A percentile compares a stretch with the other conserved stretches of the same genome.
These are phyloP conservation scores for Alternaria sp. DNA, from an alignment of 2,329 filamentous ascomycete genomes.

Conservation along the genomic window DNA sequence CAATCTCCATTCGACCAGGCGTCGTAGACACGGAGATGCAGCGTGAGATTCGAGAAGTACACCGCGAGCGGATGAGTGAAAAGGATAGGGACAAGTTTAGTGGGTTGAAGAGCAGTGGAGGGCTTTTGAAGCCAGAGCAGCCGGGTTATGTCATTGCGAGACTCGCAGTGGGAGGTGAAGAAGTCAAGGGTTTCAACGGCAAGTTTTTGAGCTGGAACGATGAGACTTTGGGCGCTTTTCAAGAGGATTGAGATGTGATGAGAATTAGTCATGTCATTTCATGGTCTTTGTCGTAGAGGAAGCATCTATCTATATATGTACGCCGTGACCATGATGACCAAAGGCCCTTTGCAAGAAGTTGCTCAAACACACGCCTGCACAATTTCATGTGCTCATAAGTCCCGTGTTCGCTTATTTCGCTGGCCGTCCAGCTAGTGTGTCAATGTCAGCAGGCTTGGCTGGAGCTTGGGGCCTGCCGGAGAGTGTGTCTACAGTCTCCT, in stretches of 20 bases:
- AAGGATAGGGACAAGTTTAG: slow-evolving; percentile 71
- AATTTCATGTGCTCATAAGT: background rate
- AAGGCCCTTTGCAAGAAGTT: background rate
- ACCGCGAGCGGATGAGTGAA: slow-evolving; percentile 67
- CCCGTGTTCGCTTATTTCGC: slow-evolving; percentile 4
- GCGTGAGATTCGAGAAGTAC: slow-evolving; percentile 76
- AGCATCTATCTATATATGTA: slow-evolving; percentile 18
- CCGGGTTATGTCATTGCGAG: slow-evolving; percentile 87
- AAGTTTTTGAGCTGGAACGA: slow-evolving; percentile 68
- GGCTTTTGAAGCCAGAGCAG: slow-evolving; percentile 80
- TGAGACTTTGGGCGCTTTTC: slow-evolving; percentile 36
- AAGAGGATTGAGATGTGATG: slow-evolving; percentile 28
- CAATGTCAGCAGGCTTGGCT: slow-evolving; percentile 26
- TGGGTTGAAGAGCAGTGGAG: slow-evolving; percentile 72
- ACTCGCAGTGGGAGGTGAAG: slow-evolving; percentile 69
- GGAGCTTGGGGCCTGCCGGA: slow-evolving; percentile 63
- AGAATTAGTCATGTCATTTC: slow-evolving; percentile 6
- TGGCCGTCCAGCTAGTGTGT: slow-evolving; percentile 36
- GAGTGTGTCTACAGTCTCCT: slow-evolving; percentile 83
- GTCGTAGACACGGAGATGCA: slow-evolving; percentile 93
- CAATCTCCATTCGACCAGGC: slow-evolving; percentile 77
- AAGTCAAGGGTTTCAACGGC: slow-evolving; percentile 74
- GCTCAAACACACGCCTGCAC: background rate
- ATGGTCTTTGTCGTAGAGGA: slow-evolving; percentile 7
- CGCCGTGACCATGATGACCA: slow-evolving; percentile 7